Conservation (phyloP, 306 rosid species). For the Morella rubra region DNA sequence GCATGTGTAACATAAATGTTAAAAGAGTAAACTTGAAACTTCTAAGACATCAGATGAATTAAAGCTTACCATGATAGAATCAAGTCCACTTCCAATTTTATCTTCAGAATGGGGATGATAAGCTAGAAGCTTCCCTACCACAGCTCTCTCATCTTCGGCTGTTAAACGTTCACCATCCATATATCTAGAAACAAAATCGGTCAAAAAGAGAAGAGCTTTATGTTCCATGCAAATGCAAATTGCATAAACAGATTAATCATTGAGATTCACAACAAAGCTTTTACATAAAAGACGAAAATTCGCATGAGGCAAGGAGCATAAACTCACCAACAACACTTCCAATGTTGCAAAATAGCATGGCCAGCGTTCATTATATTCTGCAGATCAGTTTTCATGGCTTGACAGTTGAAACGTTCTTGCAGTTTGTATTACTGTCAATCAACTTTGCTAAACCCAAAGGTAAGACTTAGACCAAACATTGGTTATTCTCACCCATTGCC, state of each 20-base stretch:
- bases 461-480: not conserved
- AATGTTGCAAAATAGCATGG: not conserved
- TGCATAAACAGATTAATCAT: not conserved
- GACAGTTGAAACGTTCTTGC: not conserved
- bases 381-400: not conserved
- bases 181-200: conserved; percentile 39
- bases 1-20: not conserved
- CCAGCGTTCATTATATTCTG: not conserved
- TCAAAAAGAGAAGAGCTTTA: not conserved
- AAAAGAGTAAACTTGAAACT: not conserved
- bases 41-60: not conserved
- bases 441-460: not conserved
- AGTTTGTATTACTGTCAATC: not conserved
- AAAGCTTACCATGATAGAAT: conserved; percentile 69
- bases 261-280: conserved; percentile 5
- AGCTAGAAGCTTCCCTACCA: conserved; percentile 67
- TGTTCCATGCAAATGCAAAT: not conserved
- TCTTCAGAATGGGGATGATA: conserved; percentile 77
- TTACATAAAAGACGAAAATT: not conserved
- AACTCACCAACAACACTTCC: not conserved
- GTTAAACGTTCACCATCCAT: conserved; percentile 61
- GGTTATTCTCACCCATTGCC: not conserved
- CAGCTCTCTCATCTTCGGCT: conserved; percentile 59
- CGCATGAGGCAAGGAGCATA: too few relatives aligned
- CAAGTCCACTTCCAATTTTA: conserved; percentile 88